phyloP scores from a whole-genome alignment of 2,329 filamentous ascomycete species.

The Cordyceps tenuipes region DNA sequence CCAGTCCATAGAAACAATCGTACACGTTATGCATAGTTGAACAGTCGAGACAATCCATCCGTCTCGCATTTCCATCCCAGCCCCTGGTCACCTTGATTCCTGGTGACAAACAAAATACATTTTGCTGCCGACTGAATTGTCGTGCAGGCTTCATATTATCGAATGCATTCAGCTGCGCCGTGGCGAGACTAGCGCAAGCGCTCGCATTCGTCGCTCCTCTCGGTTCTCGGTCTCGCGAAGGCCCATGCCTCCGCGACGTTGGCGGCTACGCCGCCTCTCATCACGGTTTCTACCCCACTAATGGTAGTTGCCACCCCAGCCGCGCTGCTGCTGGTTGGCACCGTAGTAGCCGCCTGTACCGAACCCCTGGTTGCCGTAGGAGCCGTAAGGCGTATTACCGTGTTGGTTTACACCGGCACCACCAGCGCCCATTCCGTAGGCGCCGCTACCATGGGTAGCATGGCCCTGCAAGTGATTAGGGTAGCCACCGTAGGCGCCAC shows the following conservation, averaged over 20 bases:
- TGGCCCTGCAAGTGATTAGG: slow-evolving; percentile 47
- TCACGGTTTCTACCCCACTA: slow-evolving; percentile 30
- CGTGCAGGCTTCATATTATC: background rate
- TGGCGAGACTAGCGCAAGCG: background rate
- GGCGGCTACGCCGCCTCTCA: slow-evolving; percentile 9
- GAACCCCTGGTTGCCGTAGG: slow-evolving; percentile 42
- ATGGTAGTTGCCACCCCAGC: slow-evolving; percentile 55
- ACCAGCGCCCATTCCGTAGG: slow-evolving; percentile 46
- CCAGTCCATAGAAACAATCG: slow-evolving; percentile 14
- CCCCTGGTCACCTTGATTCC: background rate
- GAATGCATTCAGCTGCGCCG: background rate
- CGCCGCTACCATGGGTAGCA: slow-evolving; percentile 44
- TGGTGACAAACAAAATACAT: slow-evolving; percentile 9
- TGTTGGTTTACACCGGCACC: slow-evolving; percentile 44
- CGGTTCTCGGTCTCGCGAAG: slow-evolving; percentile 2
- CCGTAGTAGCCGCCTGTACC: slow-evolving; percentile 39
- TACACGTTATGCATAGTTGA: slow-evolving; percentile 15
- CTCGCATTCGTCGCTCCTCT: slow-evolving; percentile 3
- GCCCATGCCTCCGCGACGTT: background rate
- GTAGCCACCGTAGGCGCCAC: slow-evolving; percentile 44
- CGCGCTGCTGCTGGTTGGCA: slow-evolving; percentile 33
- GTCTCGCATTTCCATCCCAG: slow-evolving; percentile 10
- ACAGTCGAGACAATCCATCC: slow-evolving; percentile 12
- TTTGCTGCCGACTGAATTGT: background rate
- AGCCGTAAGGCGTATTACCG: slow-evolving; percentile 44